phyloP scores from a whole-genome alignment of 805 yeast species.

The Candida parachauliodes region DNA sequence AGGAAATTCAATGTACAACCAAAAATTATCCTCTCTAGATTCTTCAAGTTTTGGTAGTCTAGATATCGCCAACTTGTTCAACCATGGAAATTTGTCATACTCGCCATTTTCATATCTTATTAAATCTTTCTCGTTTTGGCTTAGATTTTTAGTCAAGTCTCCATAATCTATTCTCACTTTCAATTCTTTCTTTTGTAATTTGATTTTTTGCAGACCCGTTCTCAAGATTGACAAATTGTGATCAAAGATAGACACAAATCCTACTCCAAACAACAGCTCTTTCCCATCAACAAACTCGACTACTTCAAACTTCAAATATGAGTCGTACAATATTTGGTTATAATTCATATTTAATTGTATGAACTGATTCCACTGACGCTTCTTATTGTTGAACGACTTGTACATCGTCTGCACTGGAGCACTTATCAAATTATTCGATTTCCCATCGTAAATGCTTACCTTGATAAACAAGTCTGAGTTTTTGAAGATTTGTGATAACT shows the following conservation, averaged over 20 bases:
- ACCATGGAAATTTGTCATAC: constrained; percentile 60
- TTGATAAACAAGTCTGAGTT: constrained; percentile 35
- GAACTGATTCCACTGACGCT: constrained; percentile 69
- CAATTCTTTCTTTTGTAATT: constrained; percentile 17
- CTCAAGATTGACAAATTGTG: constrained; percentile 51
- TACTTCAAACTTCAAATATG: constrained; percentile 57
- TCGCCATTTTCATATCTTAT: constrained; percentile 70
- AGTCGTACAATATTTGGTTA: constrained; percentile 62
- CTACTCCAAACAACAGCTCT: constrained; percentile 53
- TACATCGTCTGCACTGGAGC: constrained; percentile 35
- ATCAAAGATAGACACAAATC: constrained; percentile 60
- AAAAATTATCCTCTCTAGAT: constrained; percentile 14
- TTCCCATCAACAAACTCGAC: constrained; percentile 65
- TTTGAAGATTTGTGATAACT: constrained; percentile 24
- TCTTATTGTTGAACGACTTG: constrained; percentile 27
- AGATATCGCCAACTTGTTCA: constrained; percentile 48
- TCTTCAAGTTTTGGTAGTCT: constrained; percentile 6
- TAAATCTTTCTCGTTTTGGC: constrained; percentile 47
- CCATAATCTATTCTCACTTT: constrained; percentile 19
- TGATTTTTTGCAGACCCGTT: constrained; percentile 63
- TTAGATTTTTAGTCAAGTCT: constrained; percentile 16
- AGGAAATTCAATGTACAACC: constrained; percentile 38
- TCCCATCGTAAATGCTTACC: constrained; percentile 29
- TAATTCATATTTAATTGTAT: constrained; percentile 67
- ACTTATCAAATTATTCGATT: constrained; percentile 24